Base-by-base conservation (phyloP, 768 basidiomycete species). In the Roridomyces roridus region DNA sequence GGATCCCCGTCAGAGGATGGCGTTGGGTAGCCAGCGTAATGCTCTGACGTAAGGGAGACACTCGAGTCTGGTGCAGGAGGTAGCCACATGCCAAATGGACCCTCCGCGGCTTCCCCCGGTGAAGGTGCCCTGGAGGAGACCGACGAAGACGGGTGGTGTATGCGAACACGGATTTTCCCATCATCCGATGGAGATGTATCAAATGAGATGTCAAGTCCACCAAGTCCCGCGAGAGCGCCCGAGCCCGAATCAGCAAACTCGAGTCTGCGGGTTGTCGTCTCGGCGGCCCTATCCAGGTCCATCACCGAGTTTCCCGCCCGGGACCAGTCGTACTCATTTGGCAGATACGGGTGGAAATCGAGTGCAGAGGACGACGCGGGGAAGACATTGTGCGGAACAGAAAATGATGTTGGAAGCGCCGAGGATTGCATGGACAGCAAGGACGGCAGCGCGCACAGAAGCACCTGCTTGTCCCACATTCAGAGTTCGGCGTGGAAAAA, bases 361-460 rank as follows among this genome's bases (percentile, higher is more conserved):
- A 84, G 82, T 45, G 77, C 62, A 42, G 77, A 72, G 5, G 82
- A 72, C 26, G 81, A 72, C 20, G 78, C 62, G 23, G 79, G 71
- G 53, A 78, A 71, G 17, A 83, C 73, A 25, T 34, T 34, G 3
- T 79, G 72, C 23, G 87, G 82, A 54, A 85, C 71, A 23, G 83
- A 79, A 68, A 88, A 85, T 59, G 78, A 78, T 42, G 83, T 79
- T 45, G 85, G 84, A 12, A 85, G 64, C 23, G 81, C 65, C 20
- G 80, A 75, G 59, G 84, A 74, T 46, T 87, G 81, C 74, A 89
- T 77, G 20, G 89, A 86, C 49, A 92, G 80, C 40, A 92, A 80
- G 20, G 86, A 83, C 15, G 91, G 91, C 24, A 92, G 80, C 3
- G 89, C 88, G 64, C 89, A 92, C 40, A 92, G 79, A 42, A 92